Percentiles rank a stretch among this genome's conserved stretches.
Evolutionary conservation across 352 stramenopile species (phyloP).

Genomic region (Phytophthora pinifolia): DNA sequence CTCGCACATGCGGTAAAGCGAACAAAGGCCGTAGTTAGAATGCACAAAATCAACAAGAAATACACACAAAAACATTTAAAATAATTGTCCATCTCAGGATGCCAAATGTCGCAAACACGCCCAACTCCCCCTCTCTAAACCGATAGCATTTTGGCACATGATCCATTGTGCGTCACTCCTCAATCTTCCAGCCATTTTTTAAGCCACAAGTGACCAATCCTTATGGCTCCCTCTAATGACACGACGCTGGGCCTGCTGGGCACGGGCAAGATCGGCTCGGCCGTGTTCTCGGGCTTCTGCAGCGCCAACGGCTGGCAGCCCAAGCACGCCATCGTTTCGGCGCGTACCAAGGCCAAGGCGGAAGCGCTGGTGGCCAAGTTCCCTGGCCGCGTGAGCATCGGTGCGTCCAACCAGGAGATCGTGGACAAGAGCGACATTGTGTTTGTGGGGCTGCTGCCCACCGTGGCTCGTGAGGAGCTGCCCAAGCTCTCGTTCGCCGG

Average conservation of each 20-base stretch:
- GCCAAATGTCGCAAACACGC: background rate
- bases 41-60: slow-evolving; percentile 1
- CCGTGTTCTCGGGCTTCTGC: slow-evolving; percentile 82
- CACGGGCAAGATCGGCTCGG: slow-evolving; percentile 88
- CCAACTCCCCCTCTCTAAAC: background rate
- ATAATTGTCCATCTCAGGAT: too few species aligned
- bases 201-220: slow-evolving; percentile 10
- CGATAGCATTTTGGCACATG: too few species aligned
- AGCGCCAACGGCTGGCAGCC: slow-evolving; percentile 76
- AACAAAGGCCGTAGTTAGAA: slow-evolving; percentile 25
- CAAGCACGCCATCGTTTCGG: slow-evolving; percentile 69
- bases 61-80: too few species aligned
- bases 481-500: slow-evolving; percentile 67
- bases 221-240: slow-evolving; percentile 54
- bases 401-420: slow-evolving; percentile 76
- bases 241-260: slow-evolving; percentile 77
- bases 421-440: slow-evolving; percentile 82
- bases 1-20: slow-evolving; percentile 27
- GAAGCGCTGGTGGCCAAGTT: slow-evolving; percentile 75
- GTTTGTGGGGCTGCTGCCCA: slow-evolving; percentile 78
- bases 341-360: slow-evolving; percentile 74
- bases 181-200: slow-evolving; percentile 13
- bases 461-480: slow-evolving; percentile 68
- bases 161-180: slow-evolving; percentile 15
- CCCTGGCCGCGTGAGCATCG: slow-evolving; percentile 62